A percentile compares a stretch with the other conserved stretches of the same genome.
Evolutionary conservation across 1,139 yeast genomes (phyloP).

Genomic region (Kazachstania sp.): DNA sequence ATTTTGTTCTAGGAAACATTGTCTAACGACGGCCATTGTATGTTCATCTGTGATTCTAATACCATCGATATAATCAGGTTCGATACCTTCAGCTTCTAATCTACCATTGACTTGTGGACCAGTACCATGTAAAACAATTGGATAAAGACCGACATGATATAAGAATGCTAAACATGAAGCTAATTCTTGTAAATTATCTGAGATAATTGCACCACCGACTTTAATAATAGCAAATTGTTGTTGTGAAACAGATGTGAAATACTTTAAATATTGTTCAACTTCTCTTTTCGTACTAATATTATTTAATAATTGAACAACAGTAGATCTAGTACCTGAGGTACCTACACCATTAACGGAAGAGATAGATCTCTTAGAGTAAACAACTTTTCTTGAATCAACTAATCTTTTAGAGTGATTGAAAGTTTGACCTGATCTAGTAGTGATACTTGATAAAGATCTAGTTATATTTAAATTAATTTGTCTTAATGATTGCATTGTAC

Average conservation of each 20-base stretch:
- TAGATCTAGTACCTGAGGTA: constrained; percentile 57
- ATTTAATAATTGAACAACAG: constrained; percentile 88
- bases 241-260: constrained; percentile 89
- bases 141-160: constrained; percentile 95
- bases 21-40: constrained; percentile 93
- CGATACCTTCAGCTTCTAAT: constrained; percentile 88
- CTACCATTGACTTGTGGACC: constrained; percentile 97
- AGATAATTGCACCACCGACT: constrained; percentile 98
- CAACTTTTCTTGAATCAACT: constrained; percentile 14
- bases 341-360: constrained; percentile 25
- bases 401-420: constrained; percentile 6
- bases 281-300: constrained; percentile 96
- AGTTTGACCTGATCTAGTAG: neutral
- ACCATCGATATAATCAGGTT: constrained; percentile 93
- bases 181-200: constrained; percentile 83
- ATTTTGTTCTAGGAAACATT: constrained; percentile 91
- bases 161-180: constrained; percentile 94
- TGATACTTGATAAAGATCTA: constrained; percentile 5
- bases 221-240: constrained; percentile 98
- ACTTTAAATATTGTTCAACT: constrained; percentile 93
- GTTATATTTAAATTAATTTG: constrained; percentile 1
- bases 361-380: constrained; percentile 21
- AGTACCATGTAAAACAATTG: constrained; percentile 94
- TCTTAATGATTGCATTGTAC: neutral
- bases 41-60: constrained; percentile 91